Evolutionary conservation across 257 asterid species (phyloP).

Genomic region (Scutellaria baicalensis): DNA sequence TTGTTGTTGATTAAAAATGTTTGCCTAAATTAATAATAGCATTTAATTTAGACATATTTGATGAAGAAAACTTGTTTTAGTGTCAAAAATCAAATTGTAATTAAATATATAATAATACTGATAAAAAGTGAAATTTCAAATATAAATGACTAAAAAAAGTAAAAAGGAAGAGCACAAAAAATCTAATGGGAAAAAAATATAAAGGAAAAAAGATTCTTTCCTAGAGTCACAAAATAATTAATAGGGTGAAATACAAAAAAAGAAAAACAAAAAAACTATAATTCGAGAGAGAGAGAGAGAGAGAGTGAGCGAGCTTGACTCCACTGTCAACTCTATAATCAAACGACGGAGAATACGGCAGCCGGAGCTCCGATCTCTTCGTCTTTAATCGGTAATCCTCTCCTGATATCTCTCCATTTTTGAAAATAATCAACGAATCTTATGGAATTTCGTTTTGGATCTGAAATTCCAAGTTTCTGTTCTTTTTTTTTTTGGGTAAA

Average conservation of each 20-base stretch:
- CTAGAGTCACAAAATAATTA: too few relatives aligned
- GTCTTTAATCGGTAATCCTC: neutral
- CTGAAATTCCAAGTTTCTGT: neutral
- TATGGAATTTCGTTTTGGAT: conserved; percentile 1
- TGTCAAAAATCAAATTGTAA: too few relatives aligned
- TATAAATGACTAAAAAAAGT: too few relatives aligned
- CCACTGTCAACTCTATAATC: neutral
- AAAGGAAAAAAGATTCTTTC: neutral
- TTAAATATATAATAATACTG: too few relatives aligned
- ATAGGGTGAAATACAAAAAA: too few relatives aligned
- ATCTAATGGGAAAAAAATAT: neutral
- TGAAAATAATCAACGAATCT: neutral
- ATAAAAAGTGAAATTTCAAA: too few relatives aligned
- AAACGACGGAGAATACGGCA: neutral
- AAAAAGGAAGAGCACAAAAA: too few relatives aligned
- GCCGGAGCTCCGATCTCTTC: conserved; percentile 12
- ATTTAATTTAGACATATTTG: too few relatives aligned
- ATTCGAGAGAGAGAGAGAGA: neutral
- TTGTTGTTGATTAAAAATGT: too few relatives aligned
- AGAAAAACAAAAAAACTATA: too few relatives aligned
- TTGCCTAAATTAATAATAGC: too few relatives aligned
- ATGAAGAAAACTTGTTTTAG: too few relatives aligned
- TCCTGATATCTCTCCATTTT: neutral
- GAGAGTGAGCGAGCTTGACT: neutral
- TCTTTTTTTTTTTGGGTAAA: neutral